A percentile compares a stretch with the other conserved stretches of the same genome.
phyloP scores from a whole-genome alignment of 495 filamentous ascomycete species.

The Aspergillus bridgeri region DNA sequence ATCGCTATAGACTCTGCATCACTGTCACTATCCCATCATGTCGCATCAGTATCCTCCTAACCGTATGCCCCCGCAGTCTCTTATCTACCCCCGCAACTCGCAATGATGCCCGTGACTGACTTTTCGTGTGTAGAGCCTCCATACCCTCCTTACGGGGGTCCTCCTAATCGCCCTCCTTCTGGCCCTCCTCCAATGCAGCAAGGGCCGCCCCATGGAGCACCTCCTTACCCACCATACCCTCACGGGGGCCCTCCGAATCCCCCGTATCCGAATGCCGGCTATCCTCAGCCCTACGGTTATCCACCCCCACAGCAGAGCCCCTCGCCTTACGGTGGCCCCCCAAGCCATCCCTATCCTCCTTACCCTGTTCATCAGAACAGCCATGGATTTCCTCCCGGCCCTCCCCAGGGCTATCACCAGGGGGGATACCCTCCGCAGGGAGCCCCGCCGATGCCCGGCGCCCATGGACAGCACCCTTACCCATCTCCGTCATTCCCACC shows the following conservation, averaged over 20 bases:
- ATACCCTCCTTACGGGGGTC: conserved; percentile 30
- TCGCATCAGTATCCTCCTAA: conserved; percentile 24
- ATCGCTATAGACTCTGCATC: background rate
- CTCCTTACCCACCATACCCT: conserved; percentile 19
- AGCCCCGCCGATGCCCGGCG: background rate
- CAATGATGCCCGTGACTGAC: conserved; percentile 6
- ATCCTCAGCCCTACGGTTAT: conserved; percentile 28
- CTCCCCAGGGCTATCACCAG: background rate
- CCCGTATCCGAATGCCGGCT: background rate
- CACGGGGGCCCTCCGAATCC: conserved; percentile 25
- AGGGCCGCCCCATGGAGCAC: conserved; percentile 13
- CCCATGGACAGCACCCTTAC: background rate
- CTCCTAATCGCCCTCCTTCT: conserved; percentile 36
- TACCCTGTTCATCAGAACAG: conserved; percentile 22
- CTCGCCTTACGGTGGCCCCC: conserved; percentile 1
- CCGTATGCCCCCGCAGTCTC: conserved; percentile 19
- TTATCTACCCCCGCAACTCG: background rate
- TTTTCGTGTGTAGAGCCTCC: conserved; percentile 22
- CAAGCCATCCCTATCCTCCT: conserved; percentile 15
- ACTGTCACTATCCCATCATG: background rate
- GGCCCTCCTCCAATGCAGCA: conserved; percentile 28
- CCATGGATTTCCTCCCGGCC: conserved; percentile 5
- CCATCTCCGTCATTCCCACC: background rate
- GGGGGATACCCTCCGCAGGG: background rate
- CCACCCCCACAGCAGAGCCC: conserved; percentile 13